Percentiles rank a stretch among this genome's conserved stretches.
Evolutionary conservation across 2,329 filamentous ascomycete genomes (phyloP).

Genomic region (Bipolaris bicolor): DNA sequence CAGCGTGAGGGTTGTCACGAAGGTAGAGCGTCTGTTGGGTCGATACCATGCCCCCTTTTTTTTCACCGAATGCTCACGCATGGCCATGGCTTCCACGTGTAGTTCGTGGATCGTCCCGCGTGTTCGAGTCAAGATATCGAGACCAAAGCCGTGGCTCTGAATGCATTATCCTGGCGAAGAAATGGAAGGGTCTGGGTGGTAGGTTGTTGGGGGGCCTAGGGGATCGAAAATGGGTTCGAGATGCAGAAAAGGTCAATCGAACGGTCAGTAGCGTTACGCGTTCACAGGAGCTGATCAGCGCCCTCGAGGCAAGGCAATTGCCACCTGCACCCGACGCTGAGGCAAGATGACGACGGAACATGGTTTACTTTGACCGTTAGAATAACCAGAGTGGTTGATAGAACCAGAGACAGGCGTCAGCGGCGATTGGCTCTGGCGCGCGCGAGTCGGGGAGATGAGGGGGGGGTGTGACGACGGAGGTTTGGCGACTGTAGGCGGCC

Average conservation of each 20-base stretch:
- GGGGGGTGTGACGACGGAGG: slow-evolving; percentile 35
- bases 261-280: background rate
- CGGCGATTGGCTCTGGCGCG: slow-evolving; percentile 30
- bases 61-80: slow-evolving; percentile 19
- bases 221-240: background rate
- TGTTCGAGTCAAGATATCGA: slow-evolving; percentile 15
- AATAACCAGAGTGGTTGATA: slow-evolving; percentile 20
- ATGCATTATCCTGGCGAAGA: slow-evolving; percentile 10
- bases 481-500: slow-evolving; percentile 32
- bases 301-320: background rate
- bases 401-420: slow-evolving; percentile 5
- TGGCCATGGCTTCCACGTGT: slow-evolving; percentile 29
- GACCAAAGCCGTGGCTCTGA: slow-evolving; percentile 1
- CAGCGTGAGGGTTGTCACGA: background rate
- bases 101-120: slow-evolving; percentile 17
- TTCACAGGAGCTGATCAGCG: slow-evolving; percentile 6
- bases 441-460: slow-evolving; percentile 48
- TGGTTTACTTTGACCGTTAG: slow-evolving; percentile 10
- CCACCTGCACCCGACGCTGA: slow-evolving; percentile 5
- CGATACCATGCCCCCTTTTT: slow-evolving; percentile 9
- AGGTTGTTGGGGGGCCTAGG: background rate
- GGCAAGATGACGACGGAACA: slow-evolving; percentile 10
- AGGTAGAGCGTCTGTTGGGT: slow-evolving; percentile 2
- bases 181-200: background rate
- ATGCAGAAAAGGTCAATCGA: background rate